Conservation (phyloP, 257 asterid genomes). For the Penstemon eatonii region DNA sequence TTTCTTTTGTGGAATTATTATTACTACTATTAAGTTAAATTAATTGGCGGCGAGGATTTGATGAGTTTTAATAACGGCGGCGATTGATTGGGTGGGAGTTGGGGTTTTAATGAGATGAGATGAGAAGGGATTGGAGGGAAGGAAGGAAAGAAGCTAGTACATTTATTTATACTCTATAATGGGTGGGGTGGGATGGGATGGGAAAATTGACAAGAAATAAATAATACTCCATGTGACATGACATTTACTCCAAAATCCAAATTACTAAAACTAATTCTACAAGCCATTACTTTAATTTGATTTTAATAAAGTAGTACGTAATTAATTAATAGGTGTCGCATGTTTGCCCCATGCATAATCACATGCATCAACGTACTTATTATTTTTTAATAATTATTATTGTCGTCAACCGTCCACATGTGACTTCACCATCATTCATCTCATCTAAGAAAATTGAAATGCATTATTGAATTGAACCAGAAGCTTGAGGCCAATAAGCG, state of each 20-base stretch:
- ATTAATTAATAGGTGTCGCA: background rate
- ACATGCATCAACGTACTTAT: slow-evolving; percentile 26
- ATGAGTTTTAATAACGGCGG: background rate
- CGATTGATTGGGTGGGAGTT: slow-evolving; percentile 22
- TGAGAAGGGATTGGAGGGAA: background rate
- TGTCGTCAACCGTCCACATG: slow-evolving; percentile 21
- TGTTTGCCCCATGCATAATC: slow-evolving; percentile 25
- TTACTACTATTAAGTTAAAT: too few relatives aligned
- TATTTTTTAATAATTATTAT: background rate
- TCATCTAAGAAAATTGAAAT: too few relatives aligned
- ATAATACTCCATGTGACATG: background rate
- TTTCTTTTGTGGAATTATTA: background rate
- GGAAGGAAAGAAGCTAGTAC: background rate
- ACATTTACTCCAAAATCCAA: too few relatives aligned
- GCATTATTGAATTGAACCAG: too few relatives aligned
- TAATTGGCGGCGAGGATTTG: background rate
- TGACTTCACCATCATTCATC: background rate
- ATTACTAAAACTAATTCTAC: too few relatives aligned
- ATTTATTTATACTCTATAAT: too few relatives aligned
- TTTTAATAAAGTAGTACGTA: background rate
- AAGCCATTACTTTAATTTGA: background rate
- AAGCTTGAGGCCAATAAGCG: too few relatives aligned
- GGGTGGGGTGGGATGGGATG: background rate
- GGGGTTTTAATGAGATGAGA: background rate
- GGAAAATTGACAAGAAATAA: background rate